Percentiles rank a stretch among this genome's conserved stretches.
phyloP scores from a whole-genome alignment of 768 basidiomycete species.

The Leucogyrophana mollusca region DNA sequence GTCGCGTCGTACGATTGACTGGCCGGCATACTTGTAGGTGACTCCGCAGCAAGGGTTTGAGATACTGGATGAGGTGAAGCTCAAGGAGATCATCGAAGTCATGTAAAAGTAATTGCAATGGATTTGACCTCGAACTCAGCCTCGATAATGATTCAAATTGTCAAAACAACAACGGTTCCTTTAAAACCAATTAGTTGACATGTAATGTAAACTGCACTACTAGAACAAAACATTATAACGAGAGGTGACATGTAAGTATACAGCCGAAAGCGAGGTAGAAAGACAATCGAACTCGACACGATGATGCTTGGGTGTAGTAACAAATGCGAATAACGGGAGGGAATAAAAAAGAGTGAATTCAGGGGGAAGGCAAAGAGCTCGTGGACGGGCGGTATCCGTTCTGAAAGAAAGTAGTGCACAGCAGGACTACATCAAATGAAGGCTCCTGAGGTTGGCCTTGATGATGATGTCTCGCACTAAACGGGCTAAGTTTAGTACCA shows the following conservation, averaged over 20 bases:
- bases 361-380: constrained; percentile 4
- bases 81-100: constrained; percentile 83
- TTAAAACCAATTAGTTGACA: not conserved
- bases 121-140: no score
- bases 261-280: constrained; percentile 3
- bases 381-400: not conserved
- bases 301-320: constrained; percentile 6
- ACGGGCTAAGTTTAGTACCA: constrained; percentile 6
- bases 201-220: constrained; percentile 1
- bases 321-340: constrained; percentile 7
- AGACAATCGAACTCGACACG: constrained; percentile 4
- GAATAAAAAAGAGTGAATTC: constrained; percentile 1
- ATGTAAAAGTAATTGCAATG: no score
- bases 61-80: constrained; percentile 76
- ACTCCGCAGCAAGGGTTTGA: constrained; percentile 81
- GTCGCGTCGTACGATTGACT: no score
- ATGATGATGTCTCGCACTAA: constrained; percentile 72
- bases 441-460: constrained; percentile 59
- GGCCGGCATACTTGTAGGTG: no score
- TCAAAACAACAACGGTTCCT: no score
- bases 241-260: constrained; percentile 7
- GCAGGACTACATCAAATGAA: constrained; percentile 34
- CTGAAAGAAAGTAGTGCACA: not conserved
- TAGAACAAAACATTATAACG: constrained; percentile 14
- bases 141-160: no score